Conservation (phyloP, 164 flowering plant genomes). For the Liquidambar formosana region DNA sequence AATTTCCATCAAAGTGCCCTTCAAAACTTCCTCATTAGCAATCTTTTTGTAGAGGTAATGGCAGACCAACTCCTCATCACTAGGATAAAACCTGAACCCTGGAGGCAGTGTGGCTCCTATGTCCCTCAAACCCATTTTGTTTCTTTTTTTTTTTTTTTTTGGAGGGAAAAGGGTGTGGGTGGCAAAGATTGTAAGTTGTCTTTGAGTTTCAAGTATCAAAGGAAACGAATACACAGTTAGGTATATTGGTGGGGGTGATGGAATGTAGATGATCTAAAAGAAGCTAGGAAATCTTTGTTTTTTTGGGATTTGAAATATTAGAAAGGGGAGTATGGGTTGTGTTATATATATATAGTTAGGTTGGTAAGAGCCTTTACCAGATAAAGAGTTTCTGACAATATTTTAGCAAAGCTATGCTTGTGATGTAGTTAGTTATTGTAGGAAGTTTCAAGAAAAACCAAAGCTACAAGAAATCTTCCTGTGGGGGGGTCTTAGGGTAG, state of each 20-base stretch:
- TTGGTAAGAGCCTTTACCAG: conserved; percentile 9
- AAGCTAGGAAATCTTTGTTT: not conserved
- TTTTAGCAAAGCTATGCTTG: conserved; percentile 24
- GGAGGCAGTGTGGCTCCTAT: conserved; percentile 80
- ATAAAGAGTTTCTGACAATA: conserved; percentile 19
- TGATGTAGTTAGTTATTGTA: conserved; percentile 33
- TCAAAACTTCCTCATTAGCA: conserved; percentile 46
- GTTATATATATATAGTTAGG: conserved; percentile 10
- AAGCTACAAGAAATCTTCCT: conserved; percentile 43
- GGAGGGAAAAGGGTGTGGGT: not conserved
- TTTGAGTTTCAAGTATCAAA: not conserved
- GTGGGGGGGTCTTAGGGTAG: not conserved
- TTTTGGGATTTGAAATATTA: not conserved
- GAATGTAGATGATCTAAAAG: not conserved
- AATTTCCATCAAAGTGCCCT: conserved; percentile 70
- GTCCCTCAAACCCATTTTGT: conserved; percentile 64
- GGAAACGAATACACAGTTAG: not conserved
- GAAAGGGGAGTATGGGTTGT: not conserved
- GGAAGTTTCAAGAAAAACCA: conserved; percentile 42
- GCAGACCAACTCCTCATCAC: conserved; percentile 84
- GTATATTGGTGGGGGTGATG: not conserved
- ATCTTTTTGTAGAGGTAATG: conserved; percentile 77
- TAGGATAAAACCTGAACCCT: conserved; percentile 82
- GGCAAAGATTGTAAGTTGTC: not conserved
- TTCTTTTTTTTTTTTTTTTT: not conserved